phyloP scores from a whole-genome alignment of 495 filamentous ascomycete species.

The Bacidia gigantensis region DNA sequence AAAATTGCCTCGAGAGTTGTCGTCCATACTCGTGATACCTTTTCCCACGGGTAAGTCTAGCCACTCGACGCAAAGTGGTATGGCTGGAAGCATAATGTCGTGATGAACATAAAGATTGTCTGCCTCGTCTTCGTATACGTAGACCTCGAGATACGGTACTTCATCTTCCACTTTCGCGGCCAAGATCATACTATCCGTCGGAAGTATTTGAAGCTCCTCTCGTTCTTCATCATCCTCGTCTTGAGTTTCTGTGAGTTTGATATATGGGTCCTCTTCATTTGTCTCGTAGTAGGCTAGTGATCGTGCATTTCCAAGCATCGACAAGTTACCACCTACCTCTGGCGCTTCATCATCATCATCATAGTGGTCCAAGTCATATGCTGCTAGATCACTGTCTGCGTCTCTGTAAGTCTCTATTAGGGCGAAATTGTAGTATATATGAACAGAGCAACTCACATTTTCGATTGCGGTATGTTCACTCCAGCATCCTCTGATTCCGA shows the following conservation, averaged over 20 bases:
- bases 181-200: conserved; percentile 81
- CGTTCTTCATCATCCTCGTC: conserved; percentile 70
- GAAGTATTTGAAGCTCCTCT: conserved; percentile 85
- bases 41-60: conserved; percentile 76
- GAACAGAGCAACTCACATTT: background rate
- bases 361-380: conserved; percentile 93
- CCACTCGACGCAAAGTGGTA: conserved; percentile 93
- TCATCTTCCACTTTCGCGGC: conserved; percentile 93
- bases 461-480: conserved; percentile 4
- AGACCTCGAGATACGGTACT: conserved; percentile 89
- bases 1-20: conserved; percentile 58
- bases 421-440: background rate
- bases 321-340: conserved; percentile 49
- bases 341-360: conserved; percentile 64
- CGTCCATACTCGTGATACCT: conserved; percentile 21
- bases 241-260: conserved; percentile 61
- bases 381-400: conserved; percentile 78
- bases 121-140: conserved; percentile 86
- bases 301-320: conserved; percentile 91
- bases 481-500: conserved; percentile 11
- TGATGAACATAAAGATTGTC: conserved; percentile 99
- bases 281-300: conserved; percentile 85
- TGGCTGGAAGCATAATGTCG: conserved; percentile 97
- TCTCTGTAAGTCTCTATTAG: conserved; percentile 25
- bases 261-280: conserved; percentile 90